Percentiles rank a stretch among this genome's conserved stretches.
Evolutionary conservation across 805 yeast genomes (phyloP).

Genomic region (Sugiyamaella lignohabitans): DNA sequence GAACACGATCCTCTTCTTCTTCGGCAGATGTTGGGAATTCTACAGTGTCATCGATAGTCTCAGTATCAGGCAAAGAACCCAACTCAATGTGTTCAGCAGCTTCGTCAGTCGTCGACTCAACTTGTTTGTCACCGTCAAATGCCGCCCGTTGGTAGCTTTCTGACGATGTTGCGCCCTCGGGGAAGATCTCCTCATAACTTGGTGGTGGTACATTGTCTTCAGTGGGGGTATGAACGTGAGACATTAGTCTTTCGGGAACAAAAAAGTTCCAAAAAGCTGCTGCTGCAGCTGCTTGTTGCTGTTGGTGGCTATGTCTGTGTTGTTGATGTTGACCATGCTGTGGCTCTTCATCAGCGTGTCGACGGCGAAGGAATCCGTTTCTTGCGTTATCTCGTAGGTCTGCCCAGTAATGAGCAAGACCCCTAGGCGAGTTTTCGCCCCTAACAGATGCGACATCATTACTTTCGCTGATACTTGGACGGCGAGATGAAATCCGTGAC

Average conservation of each 20-base stretch:
- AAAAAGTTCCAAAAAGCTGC: slow-evolving; percentile 16
- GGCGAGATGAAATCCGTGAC: slow-evolving; percentile 7
- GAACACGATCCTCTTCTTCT: slow-evolving; percentile 18
- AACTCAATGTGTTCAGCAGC: neutral
- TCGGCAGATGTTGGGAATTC: slow-evolving; percentile 7
- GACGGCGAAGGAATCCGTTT: slow-evolving; percentile 6
- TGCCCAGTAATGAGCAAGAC: slow-evolving; percentile 8
- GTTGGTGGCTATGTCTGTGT: too few species aligned
- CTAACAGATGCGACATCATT: neutral
- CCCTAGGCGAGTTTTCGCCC: neutral
- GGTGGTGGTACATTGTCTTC: slow-evolving; percentile 18
- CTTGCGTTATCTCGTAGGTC: slow-evolving; percentile 11
- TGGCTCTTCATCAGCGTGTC: too few species aligned
- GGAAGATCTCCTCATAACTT: slow-evolving; percentile 20
- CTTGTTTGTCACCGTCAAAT: slow-evolving; percentile 13
- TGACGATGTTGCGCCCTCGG: slow-evolving; percentile 17
- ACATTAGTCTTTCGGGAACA: too few species aligned
- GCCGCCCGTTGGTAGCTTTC: slow-evolving; percentile 19
- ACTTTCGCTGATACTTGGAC: neutral
- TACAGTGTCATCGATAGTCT: too few species aligned
- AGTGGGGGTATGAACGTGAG: too few species aligned
- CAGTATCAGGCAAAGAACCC: neutral
- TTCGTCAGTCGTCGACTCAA: neutral
- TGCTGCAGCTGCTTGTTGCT: slow-evolving; percentile 1
- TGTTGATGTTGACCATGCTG: neutral